phyloP scores from a whole-genome alignment of 2,329 filamentous ascomycete species.

The Aspergillus candidus region DNA sequence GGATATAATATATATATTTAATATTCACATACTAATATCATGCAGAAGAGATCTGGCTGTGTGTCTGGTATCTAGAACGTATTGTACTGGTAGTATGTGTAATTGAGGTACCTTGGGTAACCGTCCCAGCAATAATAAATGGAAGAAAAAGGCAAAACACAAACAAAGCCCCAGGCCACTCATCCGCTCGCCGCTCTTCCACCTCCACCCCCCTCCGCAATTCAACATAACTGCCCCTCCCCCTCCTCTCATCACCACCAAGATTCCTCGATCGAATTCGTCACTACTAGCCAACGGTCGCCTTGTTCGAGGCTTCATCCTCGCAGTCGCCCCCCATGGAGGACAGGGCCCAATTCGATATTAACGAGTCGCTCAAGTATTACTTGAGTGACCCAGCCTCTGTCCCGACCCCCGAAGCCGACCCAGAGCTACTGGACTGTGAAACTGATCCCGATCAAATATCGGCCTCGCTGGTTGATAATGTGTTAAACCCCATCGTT shows the following conservation, averaged over 20 bases:
- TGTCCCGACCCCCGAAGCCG: slow-evolving; percentile 80
- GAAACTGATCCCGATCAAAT: slow-evolving; percentile 85
- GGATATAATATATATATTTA: too few species aligned
- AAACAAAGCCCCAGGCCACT: slow-evolving; percentile 20
- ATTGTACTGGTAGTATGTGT: too few species aligned
- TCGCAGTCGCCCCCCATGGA: slow-evolving; percentile 51
- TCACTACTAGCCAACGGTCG: slow-evolving; percentile 4
- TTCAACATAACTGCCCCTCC: neutral
- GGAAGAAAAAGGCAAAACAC: slow-evolving; percentile 23
- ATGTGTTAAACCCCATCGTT: slow-evolving; percentile 82
- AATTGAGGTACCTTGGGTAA: slow-evolving; percentile 1
- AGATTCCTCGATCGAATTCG: neutral
- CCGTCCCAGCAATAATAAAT: slow-evolving; percentile 1
- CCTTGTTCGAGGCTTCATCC: slow-evolving; percentile 13
- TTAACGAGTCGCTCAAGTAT: slow-evolving; percentile 92
- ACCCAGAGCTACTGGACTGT: slow-evolving; percentile 76
- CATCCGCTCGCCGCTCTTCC: slow-evolving; percentile 14
- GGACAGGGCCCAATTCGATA: slow-evolving; percentile 71
- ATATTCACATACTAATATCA: too few species aligned
- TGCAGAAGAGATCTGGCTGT: too few species aligned
- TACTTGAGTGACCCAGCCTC: slow-evolving; percentile 89
- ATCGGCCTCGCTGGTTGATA: slow-evolving; percentile 71
- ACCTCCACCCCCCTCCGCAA: slow-evolving; percentile 6
- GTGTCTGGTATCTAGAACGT: too few species aligned
- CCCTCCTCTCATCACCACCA: neutral